Percentiles rank a stretch among this genome's conserved stretches.
Conservation (phyloP, 805 yeast species). For the Yarrowia keelungensis region DNA sequence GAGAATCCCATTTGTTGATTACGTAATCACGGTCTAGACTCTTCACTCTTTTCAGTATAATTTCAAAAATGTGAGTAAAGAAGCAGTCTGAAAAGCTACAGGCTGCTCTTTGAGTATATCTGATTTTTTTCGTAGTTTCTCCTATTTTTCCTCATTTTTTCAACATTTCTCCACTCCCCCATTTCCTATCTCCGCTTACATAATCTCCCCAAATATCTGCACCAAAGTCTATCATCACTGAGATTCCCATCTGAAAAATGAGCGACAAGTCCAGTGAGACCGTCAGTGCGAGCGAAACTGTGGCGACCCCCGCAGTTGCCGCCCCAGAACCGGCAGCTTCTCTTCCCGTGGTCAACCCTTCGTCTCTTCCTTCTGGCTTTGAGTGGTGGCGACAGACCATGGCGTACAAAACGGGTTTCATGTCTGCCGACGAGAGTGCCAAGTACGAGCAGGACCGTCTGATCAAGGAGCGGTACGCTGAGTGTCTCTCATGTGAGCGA, state of each 20-base stretch:
- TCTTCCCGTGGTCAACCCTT: slow-evolving; percentile 33
- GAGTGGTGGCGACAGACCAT: slow-evolving; percentile 84
- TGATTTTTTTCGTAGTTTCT: no score
- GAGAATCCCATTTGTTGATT: no score
- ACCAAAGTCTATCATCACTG: no score
- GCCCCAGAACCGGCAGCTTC: background rate
- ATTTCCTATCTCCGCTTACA: background rate
- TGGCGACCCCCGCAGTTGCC: slow-evolving; percentile 12
- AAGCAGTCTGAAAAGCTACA: no score
- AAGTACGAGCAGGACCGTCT: slow-evolving; percentile 64
- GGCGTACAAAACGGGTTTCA: slow-evolving; percentile 74
- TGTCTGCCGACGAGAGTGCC: slow-evolving; percentile 58
- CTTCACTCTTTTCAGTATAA: no score
- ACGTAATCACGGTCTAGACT: no score
- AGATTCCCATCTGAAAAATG: background rate
- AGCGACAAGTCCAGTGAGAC: slow-evolving; percentile 12
- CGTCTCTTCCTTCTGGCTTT: slow-evolving; percentile 55
- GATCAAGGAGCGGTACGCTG: slow-evolving; percentile 55
- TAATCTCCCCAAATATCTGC: background rate
- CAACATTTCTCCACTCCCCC: no score
- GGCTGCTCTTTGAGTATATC: no score
- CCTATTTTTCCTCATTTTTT: no score
- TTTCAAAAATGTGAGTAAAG: no score
- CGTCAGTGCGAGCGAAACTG: slow-evolving; percentile 12
- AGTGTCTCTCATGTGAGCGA: slow-evolving; percentile 75